A percentile compares a stretch with the other conserved stretches of the same genome.
Conservation (phyloP, 371 early-diverging fungal species). For the Mortierella sp. region DNA sequence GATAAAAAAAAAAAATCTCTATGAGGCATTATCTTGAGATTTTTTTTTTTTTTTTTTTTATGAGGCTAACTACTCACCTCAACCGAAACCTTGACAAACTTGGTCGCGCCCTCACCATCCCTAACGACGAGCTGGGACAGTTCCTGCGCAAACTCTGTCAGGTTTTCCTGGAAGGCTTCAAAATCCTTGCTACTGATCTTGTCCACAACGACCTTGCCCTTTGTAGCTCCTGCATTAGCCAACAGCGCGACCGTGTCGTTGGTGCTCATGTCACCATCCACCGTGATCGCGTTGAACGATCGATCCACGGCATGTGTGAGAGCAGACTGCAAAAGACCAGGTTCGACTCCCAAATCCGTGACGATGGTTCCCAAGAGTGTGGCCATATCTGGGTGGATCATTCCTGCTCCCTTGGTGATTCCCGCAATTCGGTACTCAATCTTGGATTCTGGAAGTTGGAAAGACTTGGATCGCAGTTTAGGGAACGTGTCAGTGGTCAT, state of each 20-base stretch:
- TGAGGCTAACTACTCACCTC: slow-evolving; percentile 60
- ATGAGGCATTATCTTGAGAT: too few relatives aligned
- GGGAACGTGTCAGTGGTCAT: slow-evolving; percentile 99
- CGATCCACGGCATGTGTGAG: slow-evolving; percentile 86
- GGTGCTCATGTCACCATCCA: slow-evolving; percentile 97
- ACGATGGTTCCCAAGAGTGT: slow-evolving; percentile 90
- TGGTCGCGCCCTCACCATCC: slow-evolving; percentile 98
- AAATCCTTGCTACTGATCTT: slow-evolving; percentile 67
- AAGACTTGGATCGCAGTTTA: slow-evolving; percentile 81
- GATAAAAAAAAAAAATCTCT: not conserved
- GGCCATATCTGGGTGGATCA: slow-evolving; percentile 96
- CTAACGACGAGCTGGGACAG: slow-evolving; percentile 90
- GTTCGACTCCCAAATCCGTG: slow-evolving; percentile 84
- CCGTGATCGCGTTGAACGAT: slow-evolving; percentile 93
- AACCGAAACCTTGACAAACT: slow-evolving; percentile 93
- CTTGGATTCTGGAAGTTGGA: slow-evolving; percentile 62
- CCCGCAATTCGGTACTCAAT: slow-evolving; percentile 84
- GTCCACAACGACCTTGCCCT: slow-evolving; percentile 56
- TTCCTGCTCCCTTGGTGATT: slow-evolving; percentile 96
- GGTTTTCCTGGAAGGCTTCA: slow-evolving; percentile 73
- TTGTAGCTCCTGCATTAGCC: slow-evolving; percentile 85
- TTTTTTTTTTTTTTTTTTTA: too few relatives aligned
- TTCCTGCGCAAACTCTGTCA: slow-evolving; percentile 86
- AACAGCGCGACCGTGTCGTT: slow-evolving; percentile 93
- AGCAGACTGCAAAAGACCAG: slow-evolving; percentile 76